These are phyloP conservation scores for Tricholoma terreum DNA, from an alignment of 768 basidiomycete species.

Conservation along the genomic window DNA sequence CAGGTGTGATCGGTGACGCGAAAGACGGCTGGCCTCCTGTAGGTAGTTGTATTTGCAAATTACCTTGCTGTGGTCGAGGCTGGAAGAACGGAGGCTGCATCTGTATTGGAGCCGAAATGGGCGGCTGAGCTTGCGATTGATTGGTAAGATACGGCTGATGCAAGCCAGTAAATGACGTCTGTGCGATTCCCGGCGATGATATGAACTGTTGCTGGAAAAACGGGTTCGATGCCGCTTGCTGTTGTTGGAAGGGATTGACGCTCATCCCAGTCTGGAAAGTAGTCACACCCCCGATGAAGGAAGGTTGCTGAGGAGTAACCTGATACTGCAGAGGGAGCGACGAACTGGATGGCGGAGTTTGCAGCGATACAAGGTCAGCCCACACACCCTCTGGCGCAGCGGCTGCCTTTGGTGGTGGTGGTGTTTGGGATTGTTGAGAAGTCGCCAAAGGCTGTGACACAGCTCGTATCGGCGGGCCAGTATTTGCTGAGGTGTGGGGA, in stretches of 20 bases:
- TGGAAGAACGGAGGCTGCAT: slow-evolving; percentile 18
- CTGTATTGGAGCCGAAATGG: slow-evolving; percentile 14
- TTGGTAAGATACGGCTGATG: slow-evolving; percentile 21
- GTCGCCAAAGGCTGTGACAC: slow-evolving; percentile 22
- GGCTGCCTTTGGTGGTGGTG: slow-evolving; percentile 15
- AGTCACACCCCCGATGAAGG: slow-evolving; percentile 8
- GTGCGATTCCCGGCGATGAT: slow-evolving; percentile 2
- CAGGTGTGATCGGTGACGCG: slow-evolving; percentile 9
- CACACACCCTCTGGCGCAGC: slow-evolving; percentile 42
- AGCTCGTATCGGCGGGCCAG: slow-evolving; percentile 15
- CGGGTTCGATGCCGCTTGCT: slow-evolving; percentile 24
- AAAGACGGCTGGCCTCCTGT: slow-evolving; percentile 8
- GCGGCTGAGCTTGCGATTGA: slow-evolving; percentile 16
- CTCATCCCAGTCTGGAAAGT: slow-evolving; percentile 22
- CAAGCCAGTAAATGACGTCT: slow-evolving; percentile 5
- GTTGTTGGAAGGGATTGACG: slow-evolving; percentile 27
- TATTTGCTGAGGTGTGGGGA: slow-evolving; percentile 15
- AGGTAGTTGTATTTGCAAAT: slow-evolving; percentile 21
- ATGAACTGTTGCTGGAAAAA: slow-evolving; percentile 21
- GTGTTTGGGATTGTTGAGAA: slow-evolving; percentile 19
- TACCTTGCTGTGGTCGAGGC: slow-evolving; percentile 22
- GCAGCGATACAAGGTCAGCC: slow-evolving; percentile 54
- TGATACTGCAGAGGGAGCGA: slow-evolving; percentile 53
- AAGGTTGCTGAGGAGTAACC: slow-evolving; percentile 8
- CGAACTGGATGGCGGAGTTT: slow-evolving; percentile 40